Percentiles rank a stretch among this genome's conserved stretches.
These are phyloP conservation scores for Arctium lappa DNA, from an alignment of 129 eudicot species.

Conservation along the genomic window DNA sequence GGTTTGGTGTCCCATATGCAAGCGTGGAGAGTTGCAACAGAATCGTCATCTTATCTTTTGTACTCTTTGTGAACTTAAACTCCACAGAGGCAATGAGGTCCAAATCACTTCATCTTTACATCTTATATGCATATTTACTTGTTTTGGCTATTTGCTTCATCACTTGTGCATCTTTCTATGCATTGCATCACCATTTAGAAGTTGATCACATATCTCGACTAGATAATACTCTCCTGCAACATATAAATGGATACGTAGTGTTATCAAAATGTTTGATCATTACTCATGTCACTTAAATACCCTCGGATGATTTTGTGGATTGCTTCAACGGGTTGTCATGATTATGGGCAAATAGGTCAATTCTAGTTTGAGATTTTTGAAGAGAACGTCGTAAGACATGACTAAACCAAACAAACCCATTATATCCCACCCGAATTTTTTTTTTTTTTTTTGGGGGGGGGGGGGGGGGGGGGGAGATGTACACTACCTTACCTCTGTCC, in stretches of 20 bases:
- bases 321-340: neutral
- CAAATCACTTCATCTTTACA: neutral
- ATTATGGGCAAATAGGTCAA: neutral
- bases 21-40: conserved; percentile 67
- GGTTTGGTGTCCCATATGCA: conserved; percentile 97
- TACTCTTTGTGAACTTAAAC: conserved; percentile 60
- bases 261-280: neutral
- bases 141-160: conserved; percentile 6
- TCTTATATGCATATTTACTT: neutral
- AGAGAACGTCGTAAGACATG: neutral
- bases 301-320: neutral
- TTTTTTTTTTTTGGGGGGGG: too few relatives aligned
- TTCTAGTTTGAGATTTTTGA: neutral
- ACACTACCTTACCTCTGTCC: too few relatives aligned
- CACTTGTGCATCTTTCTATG: neutral
- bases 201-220: conserved; percentile 2
- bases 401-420: neutral
- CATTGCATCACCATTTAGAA: neutral
- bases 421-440: too few relatives aligned
- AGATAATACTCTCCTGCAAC: neutral
- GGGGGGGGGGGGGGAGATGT: too few relatives aligned
- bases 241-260: neutral
- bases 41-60: conserved; percentile 54
- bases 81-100: conserved; percentile 73
- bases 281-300: neutral